Evolutionary conservation across 495 filamentous ascomycete species (phyloP).

Genomic region (Monascus purpureus): DNA sequence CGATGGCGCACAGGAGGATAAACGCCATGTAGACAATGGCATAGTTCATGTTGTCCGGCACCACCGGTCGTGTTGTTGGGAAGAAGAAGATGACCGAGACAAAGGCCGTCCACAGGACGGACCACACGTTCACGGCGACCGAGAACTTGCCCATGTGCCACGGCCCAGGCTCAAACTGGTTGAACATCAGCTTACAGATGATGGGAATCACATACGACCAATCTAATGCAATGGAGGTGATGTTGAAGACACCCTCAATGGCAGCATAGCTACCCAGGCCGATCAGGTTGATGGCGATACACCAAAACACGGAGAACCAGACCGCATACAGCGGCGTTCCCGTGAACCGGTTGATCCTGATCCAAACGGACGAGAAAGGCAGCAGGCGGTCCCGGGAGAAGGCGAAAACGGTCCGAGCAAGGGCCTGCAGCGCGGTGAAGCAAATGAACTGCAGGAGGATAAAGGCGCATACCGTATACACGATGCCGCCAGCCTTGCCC

Average conservation of each 20-base stretch:
- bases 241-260: slow-evolving; percentile 48
- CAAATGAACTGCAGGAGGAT: slow-evolving; percentile 38
- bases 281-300: slow-evolving; percentile 47
- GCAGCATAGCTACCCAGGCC: slow-evolving; percentile 47
- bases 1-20: slow-evolving; percentile 26
- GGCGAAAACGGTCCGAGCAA: slow-evolving; percentile 48
- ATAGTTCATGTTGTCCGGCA: slow-evolving; percentile 32
- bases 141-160: slow-evolving; percentile 42
- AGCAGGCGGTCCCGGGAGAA: slow-evolving; percentile 46
- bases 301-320: slow-evolving; percentile 42
- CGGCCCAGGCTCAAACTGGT: slow-evolving; percentile 43
- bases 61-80: slow-evolving; percentile 41
- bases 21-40: slow-evolving; percentile 30
- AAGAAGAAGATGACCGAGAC: slow-evolving; percentile 48
- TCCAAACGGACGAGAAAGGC: slow-evolving; percentile 41
- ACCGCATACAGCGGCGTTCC: slow-evolving; percentile 47
- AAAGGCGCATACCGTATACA: slow-evolving; percentile 46
- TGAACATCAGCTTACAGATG: slow-evolving; percentile 43
- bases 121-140: slow-evolving; percentile 34
- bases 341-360: slow-evolving; percentile 35
- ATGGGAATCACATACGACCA: slow-evolving; percentile 50
- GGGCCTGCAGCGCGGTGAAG: slow-evolving; percentile 47
- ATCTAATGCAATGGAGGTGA: slow-evolving; percentile 49
- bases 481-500: slow-evolving; percentile 41
- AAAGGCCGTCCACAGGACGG: slow-evolving; percentile 45